Evolutionary conservation across 441 rosid species (phyloP).

Genomic region (Adansonia grandidieri): DNA sequence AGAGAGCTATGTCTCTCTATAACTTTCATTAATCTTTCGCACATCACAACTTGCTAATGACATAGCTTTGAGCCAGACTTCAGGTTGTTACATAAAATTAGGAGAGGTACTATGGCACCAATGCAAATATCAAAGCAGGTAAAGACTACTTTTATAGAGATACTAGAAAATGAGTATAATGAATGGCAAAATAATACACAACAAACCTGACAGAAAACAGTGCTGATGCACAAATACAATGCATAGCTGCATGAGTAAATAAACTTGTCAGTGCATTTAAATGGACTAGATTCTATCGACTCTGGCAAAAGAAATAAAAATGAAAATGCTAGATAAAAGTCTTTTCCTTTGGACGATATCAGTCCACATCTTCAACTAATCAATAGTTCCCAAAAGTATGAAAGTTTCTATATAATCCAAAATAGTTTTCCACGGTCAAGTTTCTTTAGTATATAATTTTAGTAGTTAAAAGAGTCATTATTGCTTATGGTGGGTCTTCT

Average conservation of each 20-base stretch:
- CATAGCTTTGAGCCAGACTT: conserved; percentile 1
- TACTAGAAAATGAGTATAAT: not conserved
- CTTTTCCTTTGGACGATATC: not conserved
- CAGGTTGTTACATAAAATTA: conserved; percentile 2
- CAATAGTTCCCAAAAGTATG: not conserved
- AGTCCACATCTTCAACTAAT: not conserved
- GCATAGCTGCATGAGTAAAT: conserved; percentile 57
- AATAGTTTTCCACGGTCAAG: not conserved
- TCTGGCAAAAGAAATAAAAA: conserved; percentile 2
- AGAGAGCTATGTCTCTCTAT: not conserved
- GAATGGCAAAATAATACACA: conserved; percentile 1
- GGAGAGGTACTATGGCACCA: not conserved
- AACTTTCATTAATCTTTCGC: not conserved
- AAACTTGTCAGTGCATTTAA: conserved; percentile 22
- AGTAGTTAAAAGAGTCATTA: conserved; percentile 16
- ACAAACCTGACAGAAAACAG: conserved; percentile 78
- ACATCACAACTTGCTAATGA: not conserved
- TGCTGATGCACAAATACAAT: conserved; percentile 60
- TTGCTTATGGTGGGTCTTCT: conserved; percentile 2
- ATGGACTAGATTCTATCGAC: not conserved
- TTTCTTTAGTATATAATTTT: not conserved
- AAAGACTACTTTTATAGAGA: not conserved
- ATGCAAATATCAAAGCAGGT: not conserved
- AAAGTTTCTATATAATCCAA: conserved; percentile 2
- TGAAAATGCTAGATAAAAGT: not conserved